Evolutionary conservation across 2,329 filamentous ascomycete genomes (phyloP), one percentile per base, ranked within the genome.

Genomic region (Coniosporium tulheliwenetii): DNA sequence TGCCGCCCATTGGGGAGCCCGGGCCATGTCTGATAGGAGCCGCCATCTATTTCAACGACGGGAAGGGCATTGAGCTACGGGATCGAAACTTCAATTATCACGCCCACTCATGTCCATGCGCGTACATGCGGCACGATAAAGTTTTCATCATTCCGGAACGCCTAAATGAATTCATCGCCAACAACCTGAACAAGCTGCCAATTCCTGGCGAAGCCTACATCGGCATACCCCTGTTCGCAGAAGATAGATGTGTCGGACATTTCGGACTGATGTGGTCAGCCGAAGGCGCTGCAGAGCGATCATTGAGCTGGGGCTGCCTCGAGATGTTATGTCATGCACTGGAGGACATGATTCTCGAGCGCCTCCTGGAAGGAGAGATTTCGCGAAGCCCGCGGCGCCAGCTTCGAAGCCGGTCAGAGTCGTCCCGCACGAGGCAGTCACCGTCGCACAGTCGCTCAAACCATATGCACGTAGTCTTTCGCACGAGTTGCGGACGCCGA

Each of bases 381-480:
- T 69, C 46, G 51, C 57, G 16, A 58, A 59, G 30, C 41, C 44
- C 10, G 41, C 47, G 10, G 35, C 42, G 10, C 33, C 42, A 5
- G 30, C 41, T 9, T 30, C 48, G 43, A 38, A 43, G 42, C 40
- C 49, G 12, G 61, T 58, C 36, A 61, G 65, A 34, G 61, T 72
- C 30, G 66, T 75, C 36, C 69, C 72, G 2, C 66, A 75, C 42
- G 66, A 71, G 41, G 67, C 70, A 15, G 63, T 77, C 16, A 70
- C 74, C 5, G 66, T 69, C 5, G 67, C 74, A 2, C 77, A 81
- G 45, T 79, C 77, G 2, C 61, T 84, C 13, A 79, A 81, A 51
- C 78, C 79, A 0, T 83, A 80, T 52, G 79, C 79, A n/a, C 70
- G 77, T 45, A 81, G 75, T 51, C 59, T 84, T 30, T 84, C 79